Conservation (phyloP, 2,329 filamentous ascomycete genomes). For the Fusarium humuli region DNA sequence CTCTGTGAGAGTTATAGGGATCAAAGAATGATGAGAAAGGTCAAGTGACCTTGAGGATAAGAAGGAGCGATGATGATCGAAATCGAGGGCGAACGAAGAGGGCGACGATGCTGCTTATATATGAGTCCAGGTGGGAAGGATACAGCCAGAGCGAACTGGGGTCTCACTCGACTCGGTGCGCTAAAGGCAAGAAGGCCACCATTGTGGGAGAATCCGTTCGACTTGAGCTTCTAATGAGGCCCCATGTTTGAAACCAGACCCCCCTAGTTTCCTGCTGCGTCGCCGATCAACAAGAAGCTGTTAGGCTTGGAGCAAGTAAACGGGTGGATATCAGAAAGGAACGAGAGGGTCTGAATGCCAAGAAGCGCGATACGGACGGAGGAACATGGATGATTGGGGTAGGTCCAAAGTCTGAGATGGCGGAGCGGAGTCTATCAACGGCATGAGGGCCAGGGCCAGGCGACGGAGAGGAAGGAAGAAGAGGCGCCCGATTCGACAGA, state of each 20-base stretch:
- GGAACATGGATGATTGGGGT: constrained; percentile 41
- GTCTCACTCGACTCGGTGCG: constrained; percentile 1
- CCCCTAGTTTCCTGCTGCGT: constrained; percentile 23
- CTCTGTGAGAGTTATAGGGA: constrained; percentile 7
- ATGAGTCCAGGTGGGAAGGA: constrained; percentile 11
- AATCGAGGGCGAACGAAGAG: constrained; percentile 7
- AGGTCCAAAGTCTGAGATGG: constrained; percentile 33
- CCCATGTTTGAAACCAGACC: constrained; percentile 10
- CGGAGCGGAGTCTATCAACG: constrained; percentile 26
- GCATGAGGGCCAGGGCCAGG: constrained; percentile 22
- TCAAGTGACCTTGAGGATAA: constrained; percentile 34
- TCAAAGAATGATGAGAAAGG: constrained; percentile 27
- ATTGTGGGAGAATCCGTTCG: constrained; percentile 19
- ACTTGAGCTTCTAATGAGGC: constrained; percentile 11
- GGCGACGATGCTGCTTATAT: constrained; percentile 39
- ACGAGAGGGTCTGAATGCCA: constrained; percentile 33
- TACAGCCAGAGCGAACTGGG: constrained; percentile 10
- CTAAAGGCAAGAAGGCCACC: constrained; percentile 2
- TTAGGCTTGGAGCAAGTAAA: constrained; percentile 1
- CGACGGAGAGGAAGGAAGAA: constrained; percentile 16
- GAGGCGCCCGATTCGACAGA: constrained; percentile 32
- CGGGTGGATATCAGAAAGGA: constrained; percentile 25
- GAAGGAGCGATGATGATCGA: constrained; percentile 24
- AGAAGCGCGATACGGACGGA: constrained; percentile 42
- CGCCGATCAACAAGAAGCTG: constrained; percentile 32